Percentiles rank a stretch among this genome's conserved stretches.
These are phyloP conservation scores for Penicillium sp. DNA, from an alignment of 2,329 filamentous ascomycete genomes.

Conservation along the genomic window DNA sequence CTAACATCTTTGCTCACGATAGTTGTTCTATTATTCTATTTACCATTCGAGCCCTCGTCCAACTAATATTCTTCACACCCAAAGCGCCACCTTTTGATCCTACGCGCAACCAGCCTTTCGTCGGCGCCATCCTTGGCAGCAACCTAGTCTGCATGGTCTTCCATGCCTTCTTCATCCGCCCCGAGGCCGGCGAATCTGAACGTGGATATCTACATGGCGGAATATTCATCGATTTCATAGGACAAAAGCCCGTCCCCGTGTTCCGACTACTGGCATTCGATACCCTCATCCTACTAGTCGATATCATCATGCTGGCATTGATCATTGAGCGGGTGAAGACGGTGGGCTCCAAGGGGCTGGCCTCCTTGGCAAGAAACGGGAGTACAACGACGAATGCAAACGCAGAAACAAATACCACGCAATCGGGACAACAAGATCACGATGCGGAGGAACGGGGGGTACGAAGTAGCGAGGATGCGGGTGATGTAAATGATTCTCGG, in stretches of 20 bases:
- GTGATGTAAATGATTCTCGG: conserved; percentile 51
- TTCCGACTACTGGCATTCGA: conserved; percentile 61
- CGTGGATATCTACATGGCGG: conserved; percentile 66
- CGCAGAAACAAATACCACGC: conserved; percentile 28
- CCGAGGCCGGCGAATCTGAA: conserved; percentile 58
- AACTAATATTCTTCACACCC: conserved; percentile 65
- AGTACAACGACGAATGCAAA: conserved; percentile 13
- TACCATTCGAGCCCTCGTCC: conserved; percentile 59
- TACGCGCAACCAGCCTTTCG: conserved; percentile 58
- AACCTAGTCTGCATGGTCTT: conserved; percentile 64
- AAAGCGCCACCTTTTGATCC: conserved; percentile 60
- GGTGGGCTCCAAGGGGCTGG: conserved; percentile 36
- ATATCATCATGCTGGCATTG: conserved; percentile 63
- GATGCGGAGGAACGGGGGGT: conserved; percentile 66
- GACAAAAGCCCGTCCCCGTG: conserved; percentile 63
- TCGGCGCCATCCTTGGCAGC: conserved; percentile 60
- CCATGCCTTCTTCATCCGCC: conserved; percentile 60
- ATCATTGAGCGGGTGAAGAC: conserved; percentile 59
- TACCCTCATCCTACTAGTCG: conserved; percentile 59
- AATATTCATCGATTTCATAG: conserved; percentile 69
- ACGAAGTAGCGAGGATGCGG: conserved; percentile 43
- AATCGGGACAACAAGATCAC: conserved; percentile 55
- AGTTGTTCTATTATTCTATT: conserved; percentile 67
- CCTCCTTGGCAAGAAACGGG: conserved; percentile 8
- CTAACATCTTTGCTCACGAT: background rate